Conservation (phyloP, 768 basidiomycete species). For the Naganishia randhawae region DNA sequence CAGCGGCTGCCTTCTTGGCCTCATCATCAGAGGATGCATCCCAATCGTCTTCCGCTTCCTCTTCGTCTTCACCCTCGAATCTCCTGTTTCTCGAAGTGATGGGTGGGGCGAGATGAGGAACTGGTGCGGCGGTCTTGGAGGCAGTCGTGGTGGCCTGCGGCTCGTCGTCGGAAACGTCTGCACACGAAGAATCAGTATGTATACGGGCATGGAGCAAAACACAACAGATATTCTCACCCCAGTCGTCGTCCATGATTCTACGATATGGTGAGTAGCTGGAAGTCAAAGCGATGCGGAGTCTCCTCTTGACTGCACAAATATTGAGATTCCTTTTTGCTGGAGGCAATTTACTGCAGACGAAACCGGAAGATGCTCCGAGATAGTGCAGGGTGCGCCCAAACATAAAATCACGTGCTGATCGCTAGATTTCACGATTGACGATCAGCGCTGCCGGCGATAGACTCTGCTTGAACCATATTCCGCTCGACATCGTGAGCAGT, state of each 20-base stretch:
- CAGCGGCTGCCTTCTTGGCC: conserved; percentile 56
- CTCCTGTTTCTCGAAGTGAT: conserved; percentile 57
- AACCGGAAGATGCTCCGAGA: neutral
- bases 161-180: conserved; percentile 38
- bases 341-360: neutral
- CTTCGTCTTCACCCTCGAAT: conserved; percentile 87
- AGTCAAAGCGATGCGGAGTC: no score
- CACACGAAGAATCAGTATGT: neutral
- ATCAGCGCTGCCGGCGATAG: neutral
- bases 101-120: conserved; percentile 33
- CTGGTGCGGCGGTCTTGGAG: conserved; percentile 30
- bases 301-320: no score
- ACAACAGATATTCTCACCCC: neutral
- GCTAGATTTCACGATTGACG: neutral
- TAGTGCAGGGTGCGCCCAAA: conserved; percentile 11
- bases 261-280: neutral
- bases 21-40: conserved; percentile 73
- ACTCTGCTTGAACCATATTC: conserved; percentile 2
- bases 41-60: conserved; percentile 92
- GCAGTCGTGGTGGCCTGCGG: conserved; percentile 46
- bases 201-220: neutral
- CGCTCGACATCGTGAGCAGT: neutral
- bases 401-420: conserved; percentile 7
- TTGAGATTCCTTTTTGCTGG: no score
- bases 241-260: conserved; percentile 19